phyloP scores from a whole-genome alignment of 495 filamentous ascomycete species.

The Xylaria venustula region DNA sequence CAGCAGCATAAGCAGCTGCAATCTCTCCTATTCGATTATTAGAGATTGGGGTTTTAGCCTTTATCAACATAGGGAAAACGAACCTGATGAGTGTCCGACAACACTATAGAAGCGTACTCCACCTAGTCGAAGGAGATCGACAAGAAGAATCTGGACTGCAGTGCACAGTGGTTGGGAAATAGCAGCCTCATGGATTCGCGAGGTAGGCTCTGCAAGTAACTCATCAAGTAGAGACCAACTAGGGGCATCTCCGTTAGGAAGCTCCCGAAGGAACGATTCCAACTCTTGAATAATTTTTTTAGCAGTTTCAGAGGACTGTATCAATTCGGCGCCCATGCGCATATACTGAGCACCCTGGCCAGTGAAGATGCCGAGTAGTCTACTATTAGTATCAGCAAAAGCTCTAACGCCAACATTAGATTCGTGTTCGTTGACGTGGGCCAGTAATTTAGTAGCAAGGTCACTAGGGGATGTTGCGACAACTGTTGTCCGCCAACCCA shows the following conservation, averaged over 20 bases:
- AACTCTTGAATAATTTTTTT: not conserved
- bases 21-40: slow-evolving; percentile 51
- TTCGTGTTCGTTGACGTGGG: not conserved
- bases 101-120: slow-evolving; percentile 44
- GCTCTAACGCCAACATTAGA: not conserved
- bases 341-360: slow-evolving; percentile 71
- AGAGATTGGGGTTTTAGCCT: too few relatives aligned
- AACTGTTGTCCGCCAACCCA: slow-evolving; percentile 19
- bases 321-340: slow-evolving; percentile 46
- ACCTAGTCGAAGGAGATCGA: slow-evolving; percentile 41
- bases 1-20: slow-evolving; percentile 41
- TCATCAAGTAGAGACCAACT: slow-evolving; percentile 23
- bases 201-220: not conserved
- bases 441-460: not conserved
- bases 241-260: slow-evolving; percentile 13
- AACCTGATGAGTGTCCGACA: slow-evolving; percentile 55
- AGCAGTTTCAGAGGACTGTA: slow-evolving; percentile 31
- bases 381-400: not conserved
- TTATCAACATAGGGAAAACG: not conserved
- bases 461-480: slow-evolving; percentile 20
- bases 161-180: slow-evolving; percentile 48
- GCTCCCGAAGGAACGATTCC: not conserved
- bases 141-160: slow-evolving; percentile 47
- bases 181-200: slow-evolving; percentile 30
- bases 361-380: slow-evolving; percentile 55